phyloP scores from a whole-genome alignment of 768 basidiomycete genomes.

The Podaxis mareebaensis region DNA sequence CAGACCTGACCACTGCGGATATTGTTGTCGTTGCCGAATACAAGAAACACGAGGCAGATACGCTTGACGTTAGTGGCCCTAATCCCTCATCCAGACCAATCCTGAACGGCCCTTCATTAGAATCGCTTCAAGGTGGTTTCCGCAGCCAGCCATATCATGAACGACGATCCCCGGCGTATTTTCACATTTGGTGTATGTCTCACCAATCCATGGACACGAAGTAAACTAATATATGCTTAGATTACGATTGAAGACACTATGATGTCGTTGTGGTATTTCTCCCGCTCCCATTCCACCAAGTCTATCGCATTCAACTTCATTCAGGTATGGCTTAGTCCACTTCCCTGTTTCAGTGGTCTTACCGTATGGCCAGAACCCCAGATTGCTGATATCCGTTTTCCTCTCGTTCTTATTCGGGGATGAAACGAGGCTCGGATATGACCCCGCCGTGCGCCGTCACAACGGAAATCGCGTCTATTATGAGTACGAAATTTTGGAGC shows the following conservation, averaged over 20 bases:
- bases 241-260: constrained; percentile 12
- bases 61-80: not conserved
- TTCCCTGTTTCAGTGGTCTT: not conserved
- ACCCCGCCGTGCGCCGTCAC: not conserved
- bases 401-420: not conserved
- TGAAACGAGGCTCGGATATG: not conserved
- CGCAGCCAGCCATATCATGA: constrained; percentile 22
- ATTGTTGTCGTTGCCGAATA: not conserved
- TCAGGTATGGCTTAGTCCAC: not conserved
- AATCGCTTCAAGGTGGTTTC: constrained; percentile 12
- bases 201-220: not conserved
- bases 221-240: not conserved
- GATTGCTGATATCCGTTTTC: not conserved
- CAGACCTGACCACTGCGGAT: not conserved
- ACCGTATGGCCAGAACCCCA: not conserved
- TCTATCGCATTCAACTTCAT: constrained; percentile 5
- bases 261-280: constrained; percentile 15
- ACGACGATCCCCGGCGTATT: constrained; percentile 25
- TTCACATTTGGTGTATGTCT: constrained; percentile 22
- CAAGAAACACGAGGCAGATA: not conserved
- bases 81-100: not conserved
- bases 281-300: constrained; percentile 7
- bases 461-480: not conserved
- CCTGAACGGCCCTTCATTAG: not conserved
- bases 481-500: not conserved